Conservation (phyloP, 441 rosid species). For the Gossypium trilobum region DNA sequence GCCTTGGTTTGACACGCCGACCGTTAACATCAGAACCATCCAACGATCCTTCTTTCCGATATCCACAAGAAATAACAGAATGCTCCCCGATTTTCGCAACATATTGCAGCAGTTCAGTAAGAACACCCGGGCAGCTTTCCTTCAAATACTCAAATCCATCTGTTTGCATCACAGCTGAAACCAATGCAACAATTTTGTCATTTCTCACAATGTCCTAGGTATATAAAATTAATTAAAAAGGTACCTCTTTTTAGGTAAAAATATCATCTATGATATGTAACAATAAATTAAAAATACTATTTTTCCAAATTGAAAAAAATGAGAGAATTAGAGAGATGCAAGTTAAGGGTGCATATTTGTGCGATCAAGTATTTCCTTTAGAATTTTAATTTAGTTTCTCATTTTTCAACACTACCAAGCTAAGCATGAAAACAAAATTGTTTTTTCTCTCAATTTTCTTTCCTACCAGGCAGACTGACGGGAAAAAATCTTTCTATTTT, state of each 20-base stretch:
- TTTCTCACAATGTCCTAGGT: background rate
- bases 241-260: background rate
- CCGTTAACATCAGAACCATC: slow-evolving; percentile 45
- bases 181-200: background rate
- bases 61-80: slow-evolving; percentile 27
- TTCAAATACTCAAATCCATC: slow-evolving; percentile 66
- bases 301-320: background rate
- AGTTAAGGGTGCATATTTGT: too few relatives aligned
- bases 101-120: slow-evolving; percentile 49
- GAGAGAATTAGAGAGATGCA: background rate
- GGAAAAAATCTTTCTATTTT: too few relatives aligned
- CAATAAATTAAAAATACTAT: too few relatives aligned
- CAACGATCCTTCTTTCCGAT: slow-evolving; percentile 28
- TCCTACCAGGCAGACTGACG: too few relatives aligned
- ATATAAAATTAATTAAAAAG: background rate
- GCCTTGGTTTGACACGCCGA: slow-evolving; percentile 56
- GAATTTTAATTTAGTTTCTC: too few relatives aligned
- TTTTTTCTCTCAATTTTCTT: too few relatives aligned
- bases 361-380: too few relatives aligned
- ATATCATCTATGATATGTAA: too few relatives aligned
- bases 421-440: too few relatives aligned
- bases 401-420: too few relatives aligned
- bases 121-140: slow-evolving; percentile 64
- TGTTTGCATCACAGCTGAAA: slow-evolving; percentile 85
- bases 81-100: slow-evolving; percentile 50